Conservation (phyloP, 225 moss, liverwort and hornwort species). For the Bryum argenteum region DNA sequence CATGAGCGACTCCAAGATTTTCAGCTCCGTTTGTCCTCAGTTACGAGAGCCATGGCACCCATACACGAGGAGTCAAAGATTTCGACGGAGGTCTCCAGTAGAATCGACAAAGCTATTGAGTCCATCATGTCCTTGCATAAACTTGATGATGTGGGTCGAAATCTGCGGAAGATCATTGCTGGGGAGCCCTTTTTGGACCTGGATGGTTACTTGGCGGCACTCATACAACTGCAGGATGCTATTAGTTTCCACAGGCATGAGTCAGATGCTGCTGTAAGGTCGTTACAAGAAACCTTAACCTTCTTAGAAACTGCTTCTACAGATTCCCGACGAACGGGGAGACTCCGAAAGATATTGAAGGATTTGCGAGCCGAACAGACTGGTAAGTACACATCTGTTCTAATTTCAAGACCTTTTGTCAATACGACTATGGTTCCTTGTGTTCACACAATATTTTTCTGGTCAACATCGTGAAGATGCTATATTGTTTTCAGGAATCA, state of each 20-base stretch:
- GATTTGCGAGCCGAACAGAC: slow-evolving; percentile 37
- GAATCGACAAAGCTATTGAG: slow-evolving; percentile 42
- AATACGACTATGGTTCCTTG: not conserved
- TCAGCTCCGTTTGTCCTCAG: slow-evolving; percentile 33
- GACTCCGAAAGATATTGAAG: slow-evolving; percentile 25
- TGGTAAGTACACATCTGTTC: slow-evolving; percentile 27
- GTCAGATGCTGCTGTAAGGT: slow-evolving; percentile 32
- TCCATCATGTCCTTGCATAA: slow-evolving; percentile 37
- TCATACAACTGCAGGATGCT: slow-evolving; percentile 52
- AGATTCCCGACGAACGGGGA: slow-evolving; percentile 26
- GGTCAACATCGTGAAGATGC: not conserved
- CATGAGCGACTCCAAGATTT: slow-evolving; percentile 29
- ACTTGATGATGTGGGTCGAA: slow-evolving; percentile 35
- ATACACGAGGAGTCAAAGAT: slow-evolving; percentile 26
- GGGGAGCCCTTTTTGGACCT: slow-evolving; percentile 38
- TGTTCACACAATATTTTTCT: not conserved
- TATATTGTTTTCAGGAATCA: not conserved
- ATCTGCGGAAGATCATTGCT: slow-evolving; percentile 28
- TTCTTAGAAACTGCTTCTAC: slow-evolving; percentile 36
- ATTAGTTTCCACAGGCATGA: slow-evolving; percentile 33
- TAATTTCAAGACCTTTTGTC: not conserved
- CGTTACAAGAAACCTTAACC: slow-evolving; percentile 45
- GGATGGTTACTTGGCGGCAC: slow-evolving; percentile 43
- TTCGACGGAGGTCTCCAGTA: slow-evolving; percentile 22
- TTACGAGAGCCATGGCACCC: slow-evolving; percentile 22